Evolutionary conservation across 176 grass and related monocot species (phyloP).

Genomic region (Aegilops sharonensis): DNA sequence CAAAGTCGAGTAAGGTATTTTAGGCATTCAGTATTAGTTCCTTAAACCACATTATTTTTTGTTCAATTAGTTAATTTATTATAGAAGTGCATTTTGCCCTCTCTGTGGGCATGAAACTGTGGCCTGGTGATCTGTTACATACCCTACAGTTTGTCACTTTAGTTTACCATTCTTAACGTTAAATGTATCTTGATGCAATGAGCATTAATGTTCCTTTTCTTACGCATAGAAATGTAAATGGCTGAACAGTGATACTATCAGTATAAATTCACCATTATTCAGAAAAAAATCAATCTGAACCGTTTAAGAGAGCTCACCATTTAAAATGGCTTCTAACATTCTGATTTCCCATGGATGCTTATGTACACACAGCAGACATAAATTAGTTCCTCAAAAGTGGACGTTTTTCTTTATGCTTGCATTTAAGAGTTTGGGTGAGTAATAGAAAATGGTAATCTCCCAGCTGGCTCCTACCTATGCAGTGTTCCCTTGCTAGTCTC

Average conservation of each 20-base stretch:
- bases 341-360: neutral
- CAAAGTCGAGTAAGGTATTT: slow-evolving; percentile 94
- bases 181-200: neutral
- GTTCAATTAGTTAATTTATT: slow-evolving; percentile 13
- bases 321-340: slow-evolving; percentile 1
- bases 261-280: neutral
- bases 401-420: neutral
- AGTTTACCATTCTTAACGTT: neutral
- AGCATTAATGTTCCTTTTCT: neutral
- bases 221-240: neutral
- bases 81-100: neutral
- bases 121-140: neutral
- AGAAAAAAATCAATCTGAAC: slow-evolving; percentile 6
- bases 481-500: neutral
- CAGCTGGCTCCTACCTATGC: slow-evolving; percentile 1
- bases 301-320: neutral
- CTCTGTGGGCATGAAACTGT: slow-evolving; percentile 13
- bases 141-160: neutral
- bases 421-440: slow-evolving; percentile 11
- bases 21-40: slow-evolving; percentile 4
- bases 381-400: neutral
- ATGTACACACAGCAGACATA: neutral
- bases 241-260: neutral
- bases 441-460: neutral
- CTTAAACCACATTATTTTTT: slow-evolving; percentile 21